Evolutionary conservation across 495 filamentous ascomycete genomes (phyloP), one percentile per base, ranked within the genome.

Genomic region (Schizothecium vesticola): DNA sequence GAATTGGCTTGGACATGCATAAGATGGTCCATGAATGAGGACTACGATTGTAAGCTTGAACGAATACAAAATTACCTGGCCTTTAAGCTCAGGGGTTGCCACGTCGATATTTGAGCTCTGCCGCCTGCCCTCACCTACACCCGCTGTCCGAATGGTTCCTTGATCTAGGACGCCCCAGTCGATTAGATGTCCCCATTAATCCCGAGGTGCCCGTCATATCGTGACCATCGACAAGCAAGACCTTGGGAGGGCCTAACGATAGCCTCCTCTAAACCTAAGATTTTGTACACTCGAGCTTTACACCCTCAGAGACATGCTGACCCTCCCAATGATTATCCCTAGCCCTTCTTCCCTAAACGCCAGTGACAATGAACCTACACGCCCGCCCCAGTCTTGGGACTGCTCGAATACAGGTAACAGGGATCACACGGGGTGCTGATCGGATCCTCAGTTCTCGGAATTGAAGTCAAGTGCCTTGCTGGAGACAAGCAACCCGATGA

Each of bases 401-500:
- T 69, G 67, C 72, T 67, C 64, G 60, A 68, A 69, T 64, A 61
- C 60, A 68, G 31, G 43, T 31, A 61, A 59, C 59, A 58, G 33
- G 29, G 64, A 26, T 56, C 19, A 43, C 21, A 58, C 23, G 55
- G 56, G 55, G 51, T n/a, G 63, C 51, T 36, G 60, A 43, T 11
- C 56, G 43, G 12, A 57, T 62, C 9, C 10, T 36, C 26, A 19
- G 24, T 79, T 80, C 36, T 78, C 70, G 66, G 69, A 78, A 78
- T 86, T 82, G 74, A 99, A 96, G 55, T 92, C 91, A 6, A 75
- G 63, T 25, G 94, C 94, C 79, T 93, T 94, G 69, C 90, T 84
- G 26, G 91, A 90, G 26, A 98, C 84, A 74, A 99, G 83, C 59
- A 99, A 83, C 55, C 96, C 96, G 71, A 98, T 87, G 77, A 99